Evolutionary conservation across 1,139 yeast species (phyloP).

Genomic region (Pichia sorboxylosa): DNA sequence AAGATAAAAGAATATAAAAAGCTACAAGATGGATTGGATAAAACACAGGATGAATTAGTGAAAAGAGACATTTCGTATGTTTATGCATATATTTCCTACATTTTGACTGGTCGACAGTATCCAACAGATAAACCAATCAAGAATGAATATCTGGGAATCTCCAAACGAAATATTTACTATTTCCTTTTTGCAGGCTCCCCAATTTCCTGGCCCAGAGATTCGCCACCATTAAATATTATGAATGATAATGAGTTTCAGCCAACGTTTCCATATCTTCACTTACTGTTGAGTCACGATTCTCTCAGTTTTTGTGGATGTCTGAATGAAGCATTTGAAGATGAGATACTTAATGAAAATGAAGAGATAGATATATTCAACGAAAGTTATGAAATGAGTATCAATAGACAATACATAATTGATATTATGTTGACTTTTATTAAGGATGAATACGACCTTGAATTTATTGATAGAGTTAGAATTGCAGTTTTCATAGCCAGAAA

Average conservation of each 20-base stretch:
- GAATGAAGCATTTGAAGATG: conserved; percentile 72
- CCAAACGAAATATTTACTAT: conserved; percentile 39
- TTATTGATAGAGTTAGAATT: conserved; percentile 32
- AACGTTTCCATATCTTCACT: conserved; percentile 48
- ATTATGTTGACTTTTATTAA: conserved; percentile 43
- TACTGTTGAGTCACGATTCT: conserved; percentile 39
- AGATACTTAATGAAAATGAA: conserved; percentile 45
- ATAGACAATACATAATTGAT: conserved; percentile 57
- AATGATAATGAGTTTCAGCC: conserved; percentile 25
- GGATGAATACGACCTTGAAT: conserved; percentile 22
- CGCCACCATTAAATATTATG: conserved; percentile 21
- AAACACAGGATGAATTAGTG: conserved; percentile 4
- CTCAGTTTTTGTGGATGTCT: conserved; percentile 50
- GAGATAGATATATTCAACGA: conserved; percentile 17
- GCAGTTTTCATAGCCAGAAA: conserved; percentile 66
- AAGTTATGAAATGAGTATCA: conserved; percentile 26
- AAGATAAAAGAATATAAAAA: conserved; percentile 24
- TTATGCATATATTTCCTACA: conserved; percentile 52
- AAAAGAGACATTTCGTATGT: conserved; percentile 27
- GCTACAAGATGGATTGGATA: neutral
- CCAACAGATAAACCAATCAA: conserved; percentile 51
- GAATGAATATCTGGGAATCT: conserved; percentile 21
- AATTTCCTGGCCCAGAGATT: conserved; percentile 35
- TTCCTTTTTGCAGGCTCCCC: conserved; percentile 44
- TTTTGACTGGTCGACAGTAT: conserved; percentile 67